These are phyloP conservation scores for Cercophora scortea DNA, from an alignment of 495 filamentous ascomycete species.

Conservation along the genomic window DNA sequence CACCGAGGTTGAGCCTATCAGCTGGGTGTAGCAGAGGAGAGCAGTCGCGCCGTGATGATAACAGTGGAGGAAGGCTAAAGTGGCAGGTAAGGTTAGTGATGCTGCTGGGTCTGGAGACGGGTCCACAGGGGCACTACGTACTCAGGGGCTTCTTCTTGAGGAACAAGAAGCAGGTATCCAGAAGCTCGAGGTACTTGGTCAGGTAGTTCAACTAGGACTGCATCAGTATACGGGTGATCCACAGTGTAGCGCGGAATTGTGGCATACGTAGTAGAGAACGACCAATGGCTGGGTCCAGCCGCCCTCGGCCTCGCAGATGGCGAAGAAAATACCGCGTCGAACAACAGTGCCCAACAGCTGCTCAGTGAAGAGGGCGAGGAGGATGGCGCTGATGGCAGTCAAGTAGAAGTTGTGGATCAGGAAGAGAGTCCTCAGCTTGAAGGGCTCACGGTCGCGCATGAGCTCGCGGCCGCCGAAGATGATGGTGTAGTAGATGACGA, in stretches of 20 bases:
- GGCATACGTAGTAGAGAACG: conserved; percentile 68
- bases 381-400: conserved; percentile 58
- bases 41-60: conserved; percentile 74
- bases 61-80: conserved; percentile 70
- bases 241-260: not conserved
- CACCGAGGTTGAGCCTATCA: conserved; percentile 70
- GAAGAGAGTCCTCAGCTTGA: conserved; percentile 62
- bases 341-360: conserved; percentile 62
- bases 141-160: conserved; percentile 83
- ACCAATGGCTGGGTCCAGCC: conserved; percentile 76
- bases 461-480: conserved; percentile 68
- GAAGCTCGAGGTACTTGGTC: conserved; percentile 73
- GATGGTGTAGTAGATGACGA: conserved; percentile 63
- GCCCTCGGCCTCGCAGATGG: conserved; percentile 61
- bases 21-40: conserved; percentile 78
- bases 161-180: conserved; percentile 77
- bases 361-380: conserved; percentile 66
- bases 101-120: conserved; percentile 20
- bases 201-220: conserved; percentile 68
- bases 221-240: conserved; percentile 21
- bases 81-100: conserved; percentile 43
- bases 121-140: conserved; percentile 39
- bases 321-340: conserved; percentile 61
- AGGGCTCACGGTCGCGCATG: conserved; percentile 61
- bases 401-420: conserved; percentile 77